A percentile compares a stretch with the other conserved stretches of the same genome.
These are phyloP conservation scores for Thalassiosira mediterranea DNA, from an alignment of 352 stramenopile genomes.

Conservation along the genomic window DNA sequence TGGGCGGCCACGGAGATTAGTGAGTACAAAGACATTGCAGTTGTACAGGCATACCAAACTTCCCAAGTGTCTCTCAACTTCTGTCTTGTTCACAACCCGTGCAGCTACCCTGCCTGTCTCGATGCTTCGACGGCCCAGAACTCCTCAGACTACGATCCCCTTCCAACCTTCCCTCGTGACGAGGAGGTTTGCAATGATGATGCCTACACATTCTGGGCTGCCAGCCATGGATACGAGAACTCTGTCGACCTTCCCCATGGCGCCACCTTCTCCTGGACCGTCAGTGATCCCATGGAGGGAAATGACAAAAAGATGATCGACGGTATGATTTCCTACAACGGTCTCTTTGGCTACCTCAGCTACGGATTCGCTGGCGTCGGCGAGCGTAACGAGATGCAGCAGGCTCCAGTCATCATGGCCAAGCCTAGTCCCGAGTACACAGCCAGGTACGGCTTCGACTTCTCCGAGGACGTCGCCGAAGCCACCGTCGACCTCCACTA, in stretches of 20 bases:
- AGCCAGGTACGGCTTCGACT: not conserved
- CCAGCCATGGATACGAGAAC: not conserved
- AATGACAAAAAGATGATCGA: no score
- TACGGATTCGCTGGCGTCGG: not conserved
- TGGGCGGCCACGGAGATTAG: not conserved
- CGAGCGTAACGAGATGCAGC: not conserved
- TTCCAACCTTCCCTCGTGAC: no score
- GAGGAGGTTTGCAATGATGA: not conserved
- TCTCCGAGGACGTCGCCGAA: not conserved
- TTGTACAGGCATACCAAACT: no score
- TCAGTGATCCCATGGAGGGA: not conserved
- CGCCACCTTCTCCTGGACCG: not conserved
- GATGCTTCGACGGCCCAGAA: no score
- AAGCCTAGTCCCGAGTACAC: not conserved
- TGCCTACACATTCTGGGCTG: not conserved
- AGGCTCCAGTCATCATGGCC: not conserved
- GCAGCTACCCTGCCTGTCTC: no score
- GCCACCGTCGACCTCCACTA: not conserved
- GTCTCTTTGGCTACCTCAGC: not conserved
- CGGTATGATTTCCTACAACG: not conserved
- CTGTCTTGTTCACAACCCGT: no score
- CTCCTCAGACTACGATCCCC: no score
- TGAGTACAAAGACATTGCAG: no score
- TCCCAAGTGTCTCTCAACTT: no score
- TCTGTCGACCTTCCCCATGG: not conserved